A percentile compares a stretch with the other conserved stretches of the same genome.
phyloP scores from a whole-genome alignment of 148 eudicot species.

The Rhododendron griersonianum region DNA sequence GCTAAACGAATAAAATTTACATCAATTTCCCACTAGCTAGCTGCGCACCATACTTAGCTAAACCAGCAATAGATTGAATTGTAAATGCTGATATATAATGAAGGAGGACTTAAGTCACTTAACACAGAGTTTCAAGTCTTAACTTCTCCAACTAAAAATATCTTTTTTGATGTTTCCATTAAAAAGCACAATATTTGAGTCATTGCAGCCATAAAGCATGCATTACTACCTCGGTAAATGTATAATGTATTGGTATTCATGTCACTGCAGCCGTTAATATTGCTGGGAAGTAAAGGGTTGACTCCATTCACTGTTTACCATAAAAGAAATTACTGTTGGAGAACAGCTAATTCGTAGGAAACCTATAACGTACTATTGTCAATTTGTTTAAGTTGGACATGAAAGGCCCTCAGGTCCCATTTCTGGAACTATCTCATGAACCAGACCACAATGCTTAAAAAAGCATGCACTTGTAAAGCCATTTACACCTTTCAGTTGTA shows the following conservation, averaged over 20 bases:
- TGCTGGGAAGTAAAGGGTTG: too few relatives aligned
- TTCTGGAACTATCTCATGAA: not conserved
- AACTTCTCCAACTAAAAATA: not conserved
- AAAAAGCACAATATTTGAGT: not conserved
- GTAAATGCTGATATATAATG: too few relatives aligned
- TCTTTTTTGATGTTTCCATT: not conserved
- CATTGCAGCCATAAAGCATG: too few relatives aligned
- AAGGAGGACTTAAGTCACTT: too few relatives aligned
- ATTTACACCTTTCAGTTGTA: not conserved
- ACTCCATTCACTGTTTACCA: too few relatives aligned
- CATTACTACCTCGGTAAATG: too few relatives aligned
- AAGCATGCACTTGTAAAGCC: not conserved
- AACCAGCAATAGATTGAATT: too few relatives aligned
- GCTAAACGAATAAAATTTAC: too few relatives aligned
- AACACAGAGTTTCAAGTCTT: not conserved
- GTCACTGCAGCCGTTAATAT: too few relatives aligned
- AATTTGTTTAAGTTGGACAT: not conserved
- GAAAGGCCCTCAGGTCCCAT: not conserved
- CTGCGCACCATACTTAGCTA: too few relatives aligned
- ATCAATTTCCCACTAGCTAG: too few relatives aligned
- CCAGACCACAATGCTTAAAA: not conserved
- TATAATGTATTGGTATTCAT: too few relatives aligned
- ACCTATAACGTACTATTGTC: not conserved
- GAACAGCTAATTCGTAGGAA: not conserved
- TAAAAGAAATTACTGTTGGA: not conserved